Evolutionary conservation across 495 filamentous ascomycete species (phyloP), one percentile per base, ranked within the genome.

Genomic region (Aspergillus baeticus): DNA sequence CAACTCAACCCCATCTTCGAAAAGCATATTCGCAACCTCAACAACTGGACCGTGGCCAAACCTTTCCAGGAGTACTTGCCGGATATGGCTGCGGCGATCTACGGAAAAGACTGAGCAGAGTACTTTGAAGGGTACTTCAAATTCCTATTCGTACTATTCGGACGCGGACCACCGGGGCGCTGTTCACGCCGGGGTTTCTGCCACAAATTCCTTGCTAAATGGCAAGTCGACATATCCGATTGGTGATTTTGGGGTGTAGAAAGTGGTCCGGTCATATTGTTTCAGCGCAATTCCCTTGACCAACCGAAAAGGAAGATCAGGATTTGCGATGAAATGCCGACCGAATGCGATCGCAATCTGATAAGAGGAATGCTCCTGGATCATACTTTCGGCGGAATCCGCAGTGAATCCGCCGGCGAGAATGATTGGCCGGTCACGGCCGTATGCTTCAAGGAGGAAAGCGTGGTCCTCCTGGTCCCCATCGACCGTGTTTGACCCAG

Each of bases 281-380:
- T 59, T 76, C 36, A 89, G 64, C 39, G 63, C 55, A 23, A 88
- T 71, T 0, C 77, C 80, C 31, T 84, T 68, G 57, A 69, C 62
- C 11, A 90, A 47, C 47, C 84, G 70, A 51, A 81, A 87, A 2
- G 79, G 74, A 51, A 91, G 63, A 65, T 90, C 87, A 0, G 87
- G 87, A 36, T 79, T 90, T 38, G 83, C 71, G 57, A 90, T 82
- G 61, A 84, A 91, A 43, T 73, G 75, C 15, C 83, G 63, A 13
- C 86, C 86, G 64, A 86, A 89, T 0, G 74, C 77, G 22, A 80
- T 64, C 0, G 71, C 71, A 35, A 84, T 63, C 33, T 83, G 67
- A 49, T 72, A 66, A 20, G 73, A 72, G 33, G 65, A 59, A 59
- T 79, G 77, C 21, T 78, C 54, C 46, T 78, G 58, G 38, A 81